Evolutionary conservation across 257 asterid species (phyloP).

Genomic region (Craterostigma plantagineum): DNA sequence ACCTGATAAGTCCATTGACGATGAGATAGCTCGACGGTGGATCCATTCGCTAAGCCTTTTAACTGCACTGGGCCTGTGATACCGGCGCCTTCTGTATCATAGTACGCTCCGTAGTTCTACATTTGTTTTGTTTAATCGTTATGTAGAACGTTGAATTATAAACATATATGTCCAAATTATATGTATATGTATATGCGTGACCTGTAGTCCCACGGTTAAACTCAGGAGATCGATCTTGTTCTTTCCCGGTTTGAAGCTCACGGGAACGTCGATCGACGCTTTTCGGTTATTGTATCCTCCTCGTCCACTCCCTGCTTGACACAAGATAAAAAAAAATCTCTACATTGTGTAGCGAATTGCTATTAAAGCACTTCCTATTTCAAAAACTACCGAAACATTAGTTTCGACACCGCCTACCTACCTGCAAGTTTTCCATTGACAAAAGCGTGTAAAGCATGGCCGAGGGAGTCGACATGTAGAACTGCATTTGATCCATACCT

Average conservation of each 20-base stretch:
- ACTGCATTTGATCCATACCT: slow-evolving; percentile 27
- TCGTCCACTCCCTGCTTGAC: slow-evolving; percentile 39
- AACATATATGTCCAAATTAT: too few relatives aligned
- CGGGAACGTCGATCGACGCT: slow-evolving; percentile 37
- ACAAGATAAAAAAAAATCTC: neutral
- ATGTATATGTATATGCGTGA: slow-evolving; percentile 12
- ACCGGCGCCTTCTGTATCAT: slow-evolving; percentile 43
- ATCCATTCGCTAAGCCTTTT: slow-evolving; percentile 28
- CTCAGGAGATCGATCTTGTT: slow-evolving; percentile 64
- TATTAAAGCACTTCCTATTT: too few relatives aligned
- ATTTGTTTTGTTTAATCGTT: neutral
- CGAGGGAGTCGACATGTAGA: slow-evolving; percentile 42
- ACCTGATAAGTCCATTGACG: slow-evolving; percentile 75
- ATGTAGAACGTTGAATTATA: slow-evolving; percentile 8
- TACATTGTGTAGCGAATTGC: neutral
- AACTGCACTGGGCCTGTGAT: slow-evolving; percentile 56
- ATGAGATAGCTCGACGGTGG: slow-evolving; percentile 40
- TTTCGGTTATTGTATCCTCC: slow-evolving; percentile 20
- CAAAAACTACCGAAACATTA: neutral
- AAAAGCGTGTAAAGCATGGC: slow-evolving; percentile 43
- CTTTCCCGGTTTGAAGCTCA: slow-evolving; percentile 31
- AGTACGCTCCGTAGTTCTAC: slow-evolving; percentile 67
- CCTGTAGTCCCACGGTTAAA: slow-evolving; percentile 74
- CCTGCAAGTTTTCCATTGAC: slow-evolving; percentile 53
- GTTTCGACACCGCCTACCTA: slow-evolving; percentile 7